A percentile compares a stretch with the other conserved stretches of the same genome.
Conservation (phyloP, 345 rosid species). For the thale cress (Arabidopsis thaliana) region DNA sequence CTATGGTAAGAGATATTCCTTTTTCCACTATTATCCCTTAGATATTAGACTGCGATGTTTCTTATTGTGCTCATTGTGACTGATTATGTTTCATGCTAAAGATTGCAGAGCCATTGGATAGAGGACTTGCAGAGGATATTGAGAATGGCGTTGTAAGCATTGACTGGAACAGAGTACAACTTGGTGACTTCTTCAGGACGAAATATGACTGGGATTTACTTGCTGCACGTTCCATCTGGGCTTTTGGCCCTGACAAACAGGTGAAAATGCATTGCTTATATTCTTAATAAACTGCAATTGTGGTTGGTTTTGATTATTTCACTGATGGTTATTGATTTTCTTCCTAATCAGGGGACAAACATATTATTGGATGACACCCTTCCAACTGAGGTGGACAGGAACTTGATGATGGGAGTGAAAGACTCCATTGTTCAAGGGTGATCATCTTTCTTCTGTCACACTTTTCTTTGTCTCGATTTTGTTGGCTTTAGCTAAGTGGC, state of each 20-base stretch:
- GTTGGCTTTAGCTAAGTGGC: slow-evolving; percentile 21
- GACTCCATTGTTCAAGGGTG: slow-evolving; percentile 98
- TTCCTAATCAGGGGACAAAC: slow-evolving; percentile 78
- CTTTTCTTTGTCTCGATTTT: slow-evolving; percentile 28
- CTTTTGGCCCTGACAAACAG: slow-evolving; percentile 99
- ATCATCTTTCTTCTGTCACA: slow-evolving; percentile 23
- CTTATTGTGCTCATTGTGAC: slow-evolving; percentile 24
- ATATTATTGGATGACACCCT: slow-evolving; percentile 93
- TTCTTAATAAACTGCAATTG: background rate
- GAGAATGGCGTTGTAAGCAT: slow-evolving; percentile 88
- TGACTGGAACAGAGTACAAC: slow-evolving; percentile 84
- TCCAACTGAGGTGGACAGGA: slow-evolving; percentile 93
- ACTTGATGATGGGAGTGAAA: slow-evolving; percentile 76
- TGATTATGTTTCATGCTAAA: slow-evolving; percentile 46
- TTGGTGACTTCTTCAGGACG: slow-evolving; percentile 92
- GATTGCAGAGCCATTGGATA: slow-evolving; percentile 98
- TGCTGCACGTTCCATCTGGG: slow-evolving; percentile 98
- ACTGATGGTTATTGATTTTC: slow-evolving; percentile 21
- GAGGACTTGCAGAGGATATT: slow-evolving; percentile 94
- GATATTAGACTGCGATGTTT: slow-evolving; percentile 21
- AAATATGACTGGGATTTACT: slow-evolving; percentile 98
- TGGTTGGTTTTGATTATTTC: slow-evolving; percentile 22
- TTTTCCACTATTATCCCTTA: slow-evolving; percentile 16
- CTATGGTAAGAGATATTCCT: slow-evolving; percentile 66
- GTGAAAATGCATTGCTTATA: slow-evolving; percentile 49